These are phyloP conservation scores for Strobilomyces confusus DNA, from an alignment of 768 basidiomycete species.

Conservation along the genomic window DNA sequence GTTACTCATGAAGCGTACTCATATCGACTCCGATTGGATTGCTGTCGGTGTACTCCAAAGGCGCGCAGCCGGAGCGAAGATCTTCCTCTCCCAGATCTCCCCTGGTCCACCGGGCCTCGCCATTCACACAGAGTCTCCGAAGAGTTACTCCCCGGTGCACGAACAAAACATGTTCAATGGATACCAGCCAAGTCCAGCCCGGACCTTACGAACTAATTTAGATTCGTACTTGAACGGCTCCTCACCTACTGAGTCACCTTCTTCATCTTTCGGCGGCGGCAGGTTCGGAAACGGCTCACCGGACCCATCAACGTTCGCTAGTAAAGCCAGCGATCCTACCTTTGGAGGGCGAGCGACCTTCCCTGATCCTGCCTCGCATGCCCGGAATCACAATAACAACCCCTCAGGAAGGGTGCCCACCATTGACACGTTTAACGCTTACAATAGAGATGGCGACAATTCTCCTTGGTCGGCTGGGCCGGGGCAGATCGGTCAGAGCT, in stretches of 20 bases:
- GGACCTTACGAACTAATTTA: conserved; percentile 58
- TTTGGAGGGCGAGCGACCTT: conserved; percentile 36
- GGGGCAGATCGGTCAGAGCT: conserved; percentile 18
- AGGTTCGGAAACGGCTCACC: conserved; percentile 67
- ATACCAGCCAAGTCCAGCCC: conserved; percentile 65
- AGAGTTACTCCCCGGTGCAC: conserved; percentile 38
- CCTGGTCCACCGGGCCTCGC: conserved; percentile 52
- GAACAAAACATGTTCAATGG: conserved; percentile 41
- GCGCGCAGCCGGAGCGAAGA: conserved; percentile 48
- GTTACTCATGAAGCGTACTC: conserved; percentile 80
- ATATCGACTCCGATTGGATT: conserved; percentile 64
- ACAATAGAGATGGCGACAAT: conserved; percentile 28
- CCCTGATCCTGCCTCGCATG: conserved; percentile 40
- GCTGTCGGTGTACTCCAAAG: conserved; percentile 57
- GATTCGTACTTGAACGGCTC: conserved; percentile 54
- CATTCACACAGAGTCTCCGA: conserved; percentile 47
- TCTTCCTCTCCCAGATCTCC: conserved; percentile 56
- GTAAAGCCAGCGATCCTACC: conserved; percentile 40
- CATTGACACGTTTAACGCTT: conserved; percentile 39
- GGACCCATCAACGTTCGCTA: conserved; percentile 56
- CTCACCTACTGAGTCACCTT: conserved; percentile 66
- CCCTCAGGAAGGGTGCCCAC: conserved; percentile 30
- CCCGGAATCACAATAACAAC: conserved; percentile 33
- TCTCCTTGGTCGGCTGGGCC: conserved; percentile 35
- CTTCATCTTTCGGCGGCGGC: conserved; percentile 64